Conservation (phyloP, 176 grass and related monocot species). For the Zoysia pacifica region DNA sequence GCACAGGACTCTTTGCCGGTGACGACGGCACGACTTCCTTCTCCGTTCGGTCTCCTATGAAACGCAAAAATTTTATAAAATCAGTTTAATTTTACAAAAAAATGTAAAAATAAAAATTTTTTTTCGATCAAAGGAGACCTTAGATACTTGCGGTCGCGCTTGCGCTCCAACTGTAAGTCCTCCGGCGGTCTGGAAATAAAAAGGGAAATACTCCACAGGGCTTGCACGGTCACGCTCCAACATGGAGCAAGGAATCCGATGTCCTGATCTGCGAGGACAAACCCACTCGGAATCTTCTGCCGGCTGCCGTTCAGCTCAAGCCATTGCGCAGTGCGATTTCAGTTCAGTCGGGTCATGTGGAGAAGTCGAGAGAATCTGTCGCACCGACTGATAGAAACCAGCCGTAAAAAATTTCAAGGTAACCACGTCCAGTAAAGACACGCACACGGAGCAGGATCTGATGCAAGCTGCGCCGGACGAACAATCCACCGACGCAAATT, state of each 20-base stretch:
- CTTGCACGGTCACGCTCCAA: not conserved
- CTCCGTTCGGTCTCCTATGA: no score
- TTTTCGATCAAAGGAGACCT: no score
- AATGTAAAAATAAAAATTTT: no score
- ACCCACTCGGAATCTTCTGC: not conserved
- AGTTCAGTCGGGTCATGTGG: not conserved
- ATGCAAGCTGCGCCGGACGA: not conserved
- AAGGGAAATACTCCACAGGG: not conserved
- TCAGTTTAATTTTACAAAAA: no score
- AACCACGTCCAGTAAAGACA: not conserved
- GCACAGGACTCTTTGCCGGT: constrained; percentile 1
- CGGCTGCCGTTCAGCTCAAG: constrained; percentile 12
- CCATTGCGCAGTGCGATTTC: not conserved
- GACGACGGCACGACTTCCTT: not conserved
- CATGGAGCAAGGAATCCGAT: constrained; percentile 32
- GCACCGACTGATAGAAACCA: constrained; percentile 1
- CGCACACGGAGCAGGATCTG: no score
- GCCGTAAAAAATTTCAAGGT: not conserved
- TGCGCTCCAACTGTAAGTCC: not conserved
- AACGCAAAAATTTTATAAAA: no score
- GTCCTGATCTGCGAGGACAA: not conserved
- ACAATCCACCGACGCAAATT: not conserved
- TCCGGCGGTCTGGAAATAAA: not conserved
- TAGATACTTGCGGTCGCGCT: not conserved
- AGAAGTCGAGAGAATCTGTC: not conserved